These are phyloP conservation scores for Neodidymelliopsis sp. DNA, from an alignment of 2,329 filamentous ascomycete species.

Conservation along the genomic window DNA sequence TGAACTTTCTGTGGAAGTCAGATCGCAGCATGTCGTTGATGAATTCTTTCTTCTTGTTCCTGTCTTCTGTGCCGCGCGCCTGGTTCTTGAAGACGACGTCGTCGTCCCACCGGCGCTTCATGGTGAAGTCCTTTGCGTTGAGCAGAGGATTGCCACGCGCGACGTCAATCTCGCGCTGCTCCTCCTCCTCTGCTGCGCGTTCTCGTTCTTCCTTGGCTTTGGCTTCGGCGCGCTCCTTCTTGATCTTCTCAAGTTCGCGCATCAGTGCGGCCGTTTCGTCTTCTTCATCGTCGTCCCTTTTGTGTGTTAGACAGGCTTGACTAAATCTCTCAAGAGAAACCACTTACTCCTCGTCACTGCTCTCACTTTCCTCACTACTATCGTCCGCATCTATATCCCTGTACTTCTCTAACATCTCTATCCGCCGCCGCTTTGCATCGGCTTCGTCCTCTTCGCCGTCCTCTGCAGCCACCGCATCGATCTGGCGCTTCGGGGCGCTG, in stretches of 20 bases:
- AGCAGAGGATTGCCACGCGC: slow-evolving; percentile 91
- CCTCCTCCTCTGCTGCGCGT: slow-evolving; percentile 79
- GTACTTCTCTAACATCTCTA: slow-evolving; percentile 80
- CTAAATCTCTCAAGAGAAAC: neutral
- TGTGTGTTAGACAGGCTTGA: slow-evolving; percentile 21
- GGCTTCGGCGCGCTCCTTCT: slow-evolving; percentile 81
- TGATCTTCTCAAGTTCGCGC: slow-evolving; percentile 93
- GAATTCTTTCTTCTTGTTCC: slow-evolving; percentile 91
- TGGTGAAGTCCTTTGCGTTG: slow-evolving; percentile 85
- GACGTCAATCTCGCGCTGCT: slow-evolving; percentile 85
- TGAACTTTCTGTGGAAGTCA: slow-evolving; percentile 98
- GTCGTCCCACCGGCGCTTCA: slow-evolving; percentile 95
- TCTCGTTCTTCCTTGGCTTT: slow-evolving; percentile 84
- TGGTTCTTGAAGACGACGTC: slow-evolving; percentile 99
- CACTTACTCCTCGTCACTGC: slow-evolving; percentile 64
- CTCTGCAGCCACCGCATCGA: slow-evolving; percentile 59
- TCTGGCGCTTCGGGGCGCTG: slow-evolving; percentile 68
- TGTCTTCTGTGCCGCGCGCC: slow-evolving; percentile 91
- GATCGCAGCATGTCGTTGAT: slow-evolving; percentile 94
- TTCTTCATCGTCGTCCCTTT: slow-evolving; percentile 65
- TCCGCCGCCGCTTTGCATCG: slow-evolving; percentile 80
- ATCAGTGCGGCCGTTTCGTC: slow-evolving; percentile 87
- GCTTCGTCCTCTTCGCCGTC: slow-evolving; percentile 68
- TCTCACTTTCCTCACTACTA: slow-evolving; percentile 62
- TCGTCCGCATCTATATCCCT: slow-evolving; percentile 85